Evolutionary conservation across 768 basidiomycete species (phyloP), one percentile per base, ranked within the genome.

Genomic region (Lactarius psammicola): DNA sequence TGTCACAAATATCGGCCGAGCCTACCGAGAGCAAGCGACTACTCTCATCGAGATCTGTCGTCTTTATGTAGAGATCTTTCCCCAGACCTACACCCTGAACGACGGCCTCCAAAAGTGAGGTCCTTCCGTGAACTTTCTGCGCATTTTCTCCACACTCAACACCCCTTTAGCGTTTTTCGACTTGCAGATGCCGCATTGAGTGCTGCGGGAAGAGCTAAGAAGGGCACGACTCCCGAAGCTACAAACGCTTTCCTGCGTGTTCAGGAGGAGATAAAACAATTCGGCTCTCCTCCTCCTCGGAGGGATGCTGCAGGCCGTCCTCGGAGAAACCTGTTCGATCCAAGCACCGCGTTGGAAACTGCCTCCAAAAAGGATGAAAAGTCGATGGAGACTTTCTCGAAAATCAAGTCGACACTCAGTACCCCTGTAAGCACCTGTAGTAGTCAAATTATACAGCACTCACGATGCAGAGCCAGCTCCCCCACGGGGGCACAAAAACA

Each of bases 1-100:
- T n/a, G n/a, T n/a, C 11, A n/a, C n/a, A n/a, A n/a, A n/a, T n/a
- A n/a, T n/a, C n/a, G n/a, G n/a, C n/a, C n/a, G n/a, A n/a, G n/a
- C n/a, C n/a, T n/a, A n/a, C n/a, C n/a, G n/a, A 46, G 30, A n/a
- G 9, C 58, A 59, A 15, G 28, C 58, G 9, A 44, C 40, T 20
- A 20, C 26, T 13, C 28, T 59, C 20, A 59, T 59, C 23, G 30
- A 28, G 40, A 28, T 59, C 26, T 59, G 58, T n/a, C 56, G 56
- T 26, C 34, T n/a, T 11, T 23, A 36, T 5, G 56, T 38, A 3
- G 56, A 56, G n/a, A 13, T 20, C 17, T 44, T 4, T n/a, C 42
- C 42, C 9, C 20, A 38, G 7, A 26, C 56, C 34, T 23, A 15
- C 17, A 5, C 56, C 15, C 11, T 0, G 34, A 34, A 56, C 13